Base-by-base conservation (phyloP, 2,329 filamentous ascomycete species). In the Alternaria atra region DNA sequence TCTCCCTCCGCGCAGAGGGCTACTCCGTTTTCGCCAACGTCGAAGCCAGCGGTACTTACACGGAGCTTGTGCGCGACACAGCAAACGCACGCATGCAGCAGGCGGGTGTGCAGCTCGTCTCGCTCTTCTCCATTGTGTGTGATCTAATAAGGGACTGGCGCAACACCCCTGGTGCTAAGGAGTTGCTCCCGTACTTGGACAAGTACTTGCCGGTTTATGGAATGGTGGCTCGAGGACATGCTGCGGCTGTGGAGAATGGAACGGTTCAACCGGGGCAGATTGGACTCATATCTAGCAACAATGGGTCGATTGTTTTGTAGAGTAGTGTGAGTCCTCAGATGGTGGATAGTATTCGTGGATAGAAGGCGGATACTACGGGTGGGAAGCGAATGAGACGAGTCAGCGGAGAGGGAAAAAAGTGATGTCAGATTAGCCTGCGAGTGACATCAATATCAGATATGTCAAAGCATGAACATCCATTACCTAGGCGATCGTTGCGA, bases 141-240 rank as follows among this genome's bases (percentile, higher is more conserved):
- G 89, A 91, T 67, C 78, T 92, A 55, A 91, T 91, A 89, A 83
- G 89, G 34, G 89, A 91, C 74, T 91, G 89, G 89, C 82, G 89
- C 46, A 80, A 81, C 63, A 84, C 80, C 8, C 84, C 84, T 8
- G 82, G 81, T 51, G 71, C 84, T 27, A 69, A 75, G 32, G 82
- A 89, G 79, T 74, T 92, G 4, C 78, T 91, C 60, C 88, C 89
- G 12, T 90, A 84, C 77, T 78, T 92, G 52, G 88, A 90, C 73
- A 81, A 81, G 78, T 90, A 89, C 71, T 81, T 86, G 72, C 89
- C 90, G 2, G 86, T 84, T 29, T 91, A 91, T 74, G 89, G 87
- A 1, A 83, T 85, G 73, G 73, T 91, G 53, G 89, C 89, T 23
- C 80, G 89, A 55, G 84, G 81, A 6, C 89, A 91, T 73, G 84